Evolutionary conservation across 768 basidiomycete genomes (phyloP), one percentile per base, ranked within the genome.

Genomic region (Lentinula detonsa): DNA sequence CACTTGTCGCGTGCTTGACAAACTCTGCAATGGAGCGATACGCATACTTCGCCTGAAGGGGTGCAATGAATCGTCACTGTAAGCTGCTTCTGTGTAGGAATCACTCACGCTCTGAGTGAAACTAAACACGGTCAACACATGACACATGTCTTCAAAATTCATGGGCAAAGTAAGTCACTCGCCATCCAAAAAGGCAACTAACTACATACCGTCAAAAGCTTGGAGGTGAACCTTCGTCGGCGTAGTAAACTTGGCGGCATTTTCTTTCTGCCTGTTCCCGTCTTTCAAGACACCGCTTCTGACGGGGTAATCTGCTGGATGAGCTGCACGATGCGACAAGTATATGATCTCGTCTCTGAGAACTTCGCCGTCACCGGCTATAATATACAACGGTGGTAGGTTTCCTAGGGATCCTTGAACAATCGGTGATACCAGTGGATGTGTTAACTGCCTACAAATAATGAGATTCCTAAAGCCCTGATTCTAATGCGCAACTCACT

Each of bases 281-380:
- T 77, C 75, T 16, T 73, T 69, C 13, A 85, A 72, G 1, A 86
- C 75, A 21, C 85, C 83, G 13, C 78, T 70, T 28, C 86, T 76
- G 1, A 83, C 73, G 1, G 88, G 88, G 67, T 85, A 91, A 34
- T 81, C 69, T 0, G 79, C 74, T 0, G 91, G 92, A 67, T 87
- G 75, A 1, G 92, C 90, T 4, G 91, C 90, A 65, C 88, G 87
- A 70, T 93, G 91, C 0, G 91, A 90, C 62, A 86, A 65, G 67
- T 87, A 90, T 6, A 92, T 76, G 33, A 90, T 85, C 71, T 93
- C 91, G 69, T 94, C 91, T 18, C 90, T 73, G 39, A 93, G 70
- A 1, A 90, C 84, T 69, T 93, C 91, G 11, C 84, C 85, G 63
- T 91, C 81, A 0, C 91, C 89, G 2, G 83, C 83, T 28, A 90